Evolutionary conservation across 148 eudicot species (phyloP), one percentile per base, ranked within the genome.

Genomic region (Diospyros lotus): DNA sequence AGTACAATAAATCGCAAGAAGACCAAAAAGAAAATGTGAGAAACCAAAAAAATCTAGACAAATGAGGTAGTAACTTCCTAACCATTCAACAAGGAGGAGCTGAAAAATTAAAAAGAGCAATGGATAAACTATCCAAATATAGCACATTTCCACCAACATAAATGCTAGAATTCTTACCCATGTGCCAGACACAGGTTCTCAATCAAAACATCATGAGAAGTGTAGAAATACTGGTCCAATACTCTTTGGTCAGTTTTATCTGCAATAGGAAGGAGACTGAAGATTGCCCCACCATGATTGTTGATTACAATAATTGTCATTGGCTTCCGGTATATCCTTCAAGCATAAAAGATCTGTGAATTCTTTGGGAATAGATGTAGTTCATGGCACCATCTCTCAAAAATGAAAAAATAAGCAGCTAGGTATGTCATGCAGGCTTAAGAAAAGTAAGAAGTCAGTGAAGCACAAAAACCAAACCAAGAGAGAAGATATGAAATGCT

Each of bases 261-360:
- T 44, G 93, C 99, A 83, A 91, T 78, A 28, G 99, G 99, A 69
- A 96, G 98, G 75, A 93, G 83, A 80, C 95, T 89, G 84, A 96
- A 96, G 81, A 96, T 96, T 48, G 90, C 97, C 46, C 99, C 99
- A 77, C 99, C 99, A 71, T 76, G 95, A 79, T 96, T 96, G 93
- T 96, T 96, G 43, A 89, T 76, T 54, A 96, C 98, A 75, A 91
- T 42, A 69, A 96, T 72, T 14, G 91, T 89, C 73, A 96, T 85
- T n/a, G 93, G 93, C 77, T 90, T 93, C 77, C 98, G 93, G 67
- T 69, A 41, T 76, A 90, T 74, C 91, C 99, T 96, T 69, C 74
- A 77, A 83, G 70, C 54, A 82, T 13, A 71, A 53, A 67, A 60
- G 10, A 15, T 66, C 54, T 52, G 39, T 56, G 8, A 54, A 66